phyloP scores from a whole-genome alignment of 176 grass and related monocot genomes.

The Juncus effusus region DNA sequence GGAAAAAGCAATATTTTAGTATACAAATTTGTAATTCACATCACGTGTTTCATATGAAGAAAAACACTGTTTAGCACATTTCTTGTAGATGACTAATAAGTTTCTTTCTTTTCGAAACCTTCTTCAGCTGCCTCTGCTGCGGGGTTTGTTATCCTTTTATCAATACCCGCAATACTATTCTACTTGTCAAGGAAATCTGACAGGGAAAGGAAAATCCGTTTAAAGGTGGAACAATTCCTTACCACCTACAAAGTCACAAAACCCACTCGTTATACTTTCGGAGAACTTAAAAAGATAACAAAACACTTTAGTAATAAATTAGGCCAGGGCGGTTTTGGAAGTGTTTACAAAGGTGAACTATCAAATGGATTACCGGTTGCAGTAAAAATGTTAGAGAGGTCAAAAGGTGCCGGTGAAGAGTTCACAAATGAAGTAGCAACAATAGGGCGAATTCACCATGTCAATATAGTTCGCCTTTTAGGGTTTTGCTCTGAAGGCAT shows the following conservation, averaged over 20 bases:
- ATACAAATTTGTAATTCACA: too few relatives aligned
- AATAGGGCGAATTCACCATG: too few relatives aligned
- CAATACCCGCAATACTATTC: not conserved
- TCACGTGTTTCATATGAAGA: too few relatives aligned
- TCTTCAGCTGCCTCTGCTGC: conserved; percentile 18
- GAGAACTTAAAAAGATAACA: conserved; percentile 49
- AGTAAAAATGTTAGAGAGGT: too few relatives aligned
- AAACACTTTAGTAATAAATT: conserved; percentile 31
- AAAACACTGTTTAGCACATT: too few relatives aligned
- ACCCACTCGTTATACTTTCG: not conserved
- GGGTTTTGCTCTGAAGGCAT: too few relatives aligned
- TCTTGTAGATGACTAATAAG: too few relatives aligned
- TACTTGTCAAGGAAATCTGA: conserved; percentile 23
- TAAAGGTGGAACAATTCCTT: conserved; percentile 63
- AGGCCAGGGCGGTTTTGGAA: too few relatives aligned
- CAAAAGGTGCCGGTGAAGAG: too few relatives aligned
- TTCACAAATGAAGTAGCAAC: too few relatives aligned
- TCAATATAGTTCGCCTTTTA: not conserved
- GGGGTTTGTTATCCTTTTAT: conserved; percentile 7
- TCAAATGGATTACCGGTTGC: not conserved
- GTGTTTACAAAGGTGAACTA: too few relatives aligned
- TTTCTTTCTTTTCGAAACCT: not conserved
- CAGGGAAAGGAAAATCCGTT: conserved; percentile 27
- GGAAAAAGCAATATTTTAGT: too few relatives aligned
- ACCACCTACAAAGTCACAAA: conserved; percentile 42